Conservation (phyloP, 495 filamentous ascomycete species). For the Penicillium taxi region DNA sequence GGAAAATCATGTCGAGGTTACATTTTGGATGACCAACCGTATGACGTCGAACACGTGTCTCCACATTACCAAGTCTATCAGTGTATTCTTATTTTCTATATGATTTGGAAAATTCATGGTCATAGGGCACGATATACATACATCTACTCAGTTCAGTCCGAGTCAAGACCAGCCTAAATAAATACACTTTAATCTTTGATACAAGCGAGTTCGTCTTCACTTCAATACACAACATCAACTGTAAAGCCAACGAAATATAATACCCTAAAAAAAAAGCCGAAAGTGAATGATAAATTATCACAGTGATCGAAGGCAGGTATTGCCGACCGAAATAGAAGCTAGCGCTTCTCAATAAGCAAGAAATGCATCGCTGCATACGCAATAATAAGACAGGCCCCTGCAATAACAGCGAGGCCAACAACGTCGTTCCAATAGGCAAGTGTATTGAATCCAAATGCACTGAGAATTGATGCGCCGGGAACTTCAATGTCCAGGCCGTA, state of each 20-base stretch:
- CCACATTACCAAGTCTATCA: too few relatives aligned
- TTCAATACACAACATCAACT: too few relatives aligned
- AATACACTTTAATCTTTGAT: too few relatives aligned
- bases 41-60: too few relatives aligned
- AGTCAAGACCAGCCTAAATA: too few relatives aligned
- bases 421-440: conserved; percentile 80
- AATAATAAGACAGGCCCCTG: conserved; percentile 73
- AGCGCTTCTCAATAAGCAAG: conserved; percentile 85
- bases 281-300: background rate
- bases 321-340: conserved; percentile 9
- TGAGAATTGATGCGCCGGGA: conserved; percentile 87
- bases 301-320: background rate
- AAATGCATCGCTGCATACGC: conserved; percentile 92
- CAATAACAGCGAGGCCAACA: conserved; percentile 72
- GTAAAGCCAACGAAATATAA: background rate
- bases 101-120: too few relatives aligned
- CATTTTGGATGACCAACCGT: too few relatives aligned
- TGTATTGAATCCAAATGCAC: conserved; percentile 84
- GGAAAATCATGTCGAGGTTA: too few relatives aligned
- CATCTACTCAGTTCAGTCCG: too few relatives aligned
- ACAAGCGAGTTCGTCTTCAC: too few relatives aligned
- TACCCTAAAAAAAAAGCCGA: conserved; percentile 2
- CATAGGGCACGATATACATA: too few relatives aligned
- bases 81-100: too few relatives aligned
- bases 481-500: conserved; percentile 95